These are phyloP conservation scores for Agrocybe praecox DNA, from an alignment of 768 basidiomycete species.

Conservation along the genomic window DNA sequence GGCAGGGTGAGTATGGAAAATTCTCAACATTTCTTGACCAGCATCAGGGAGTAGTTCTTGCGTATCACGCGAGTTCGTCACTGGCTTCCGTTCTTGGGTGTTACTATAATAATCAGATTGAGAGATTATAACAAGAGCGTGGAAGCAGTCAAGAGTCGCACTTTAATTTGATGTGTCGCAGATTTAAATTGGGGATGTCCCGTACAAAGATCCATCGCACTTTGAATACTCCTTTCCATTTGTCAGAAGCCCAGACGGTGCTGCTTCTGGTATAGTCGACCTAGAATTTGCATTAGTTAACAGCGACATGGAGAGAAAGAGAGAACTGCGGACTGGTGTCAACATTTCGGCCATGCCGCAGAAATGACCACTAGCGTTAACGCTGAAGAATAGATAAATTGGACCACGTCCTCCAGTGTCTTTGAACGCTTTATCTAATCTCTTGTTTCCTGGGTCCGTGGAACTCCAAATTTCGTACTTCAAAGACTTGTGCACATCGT, in stretches of 20 bases:
- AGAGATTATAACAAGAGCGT: neutral
- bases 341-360: conserved; percentile 99
- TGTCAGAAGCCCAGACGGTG: conserved; percentile 98
- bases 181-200: conserved; percentile 88
- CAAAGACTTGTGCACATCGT: conserved; percentile 97
- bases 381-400: conserved; percentile 98
- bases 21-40: conserved; percentile 94
- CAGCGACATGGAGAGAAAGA: neutral
- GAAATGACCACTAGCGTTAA: conserved; percentile 97
- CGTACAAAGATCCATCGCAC: conserved; percentile 98
- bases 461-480: conserved; percentile 99
- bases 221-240: conserved; percentile 99
- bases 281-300: conserved; percentile 29
- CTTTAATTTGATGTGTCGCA: conserved; percentile 90
- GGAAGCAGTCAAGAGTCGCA: conserved; percentile 33
- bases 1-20: conserved; percentile 92
- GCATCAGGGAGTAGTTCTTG: conserved; percentile 96
- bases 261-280: conserved; percentile 94
- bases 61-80: conserved; percentile 97
- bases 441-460: conserved; percentile 95
- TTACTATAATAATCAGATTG: conserved; percentile 56
- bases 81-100: conserved; percentile 97
- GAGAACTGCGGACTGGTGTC: conserved; percentile 65
- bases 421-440: conserved; percentile 96
- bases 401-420: conserved; percentile 91